Evolutionary conservation across 2,329 filamentous ascomycete genomes (phyloP), one percentile per base, ranked within the genome.

Genomic region (Aspergillus ibericus): DNA sequence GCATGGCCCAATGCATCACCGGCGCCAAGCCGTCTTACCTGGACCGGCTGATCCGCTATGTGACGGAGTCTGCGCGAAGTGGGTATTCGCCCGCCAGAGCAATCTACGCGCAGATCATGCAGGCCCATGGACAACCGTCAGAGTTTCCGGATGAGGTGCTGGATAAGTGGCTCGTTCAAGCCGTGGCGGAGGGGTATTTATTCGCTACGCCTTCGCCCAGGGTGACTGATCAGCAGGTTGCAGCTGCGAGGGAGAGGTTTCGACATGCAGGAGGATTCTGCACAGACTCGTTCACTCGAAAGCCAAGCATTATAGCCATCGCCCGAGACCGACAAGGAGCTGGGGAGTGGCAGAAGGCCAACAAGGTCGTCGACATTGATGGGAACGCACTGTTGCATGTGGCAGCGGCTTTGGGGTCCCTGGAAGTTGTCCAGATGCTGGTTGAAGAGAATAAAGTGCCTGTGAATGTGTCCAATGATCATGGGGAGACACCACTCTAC

Each of bases 1-100:
- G 68, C 5, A 59, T 71, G 25, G 67, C 68, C 4, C 67, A 69
- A 49, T 68, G 58, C 10, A 59, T 70, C n/a, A 71, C 68, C 9
- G 62, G 63, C 5, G 49, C 53, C 12, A 68, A 67, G 38, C 62
- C 65, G 1, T 40, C 57, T 4, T 69, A 71, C 49, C 49, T 69
- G 13, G 63, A 69, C 40, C 57, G 62, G 4, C 38, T 71, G 40
- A 16, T 70, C 12, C 53, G 38, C 5, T 70, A 67, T 46, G 27
- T 71, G 8, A 62, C 63, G 1, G 67, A 68, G 15, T 59, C 67
- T 15, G 66, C 67, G 3, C 61, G 44, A 25, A 53, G 58, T 2
- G 65, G 65, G 3, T 68, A 58, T 36, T 65, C 67, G 4, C 68
- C 68, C 5, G 68, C 68, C 9, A 55, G 62, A 25, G 68, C 68